Base-by-base conservation (phyloP, 352 stramenopile species). In the Pythium folliculosum region DNA sequence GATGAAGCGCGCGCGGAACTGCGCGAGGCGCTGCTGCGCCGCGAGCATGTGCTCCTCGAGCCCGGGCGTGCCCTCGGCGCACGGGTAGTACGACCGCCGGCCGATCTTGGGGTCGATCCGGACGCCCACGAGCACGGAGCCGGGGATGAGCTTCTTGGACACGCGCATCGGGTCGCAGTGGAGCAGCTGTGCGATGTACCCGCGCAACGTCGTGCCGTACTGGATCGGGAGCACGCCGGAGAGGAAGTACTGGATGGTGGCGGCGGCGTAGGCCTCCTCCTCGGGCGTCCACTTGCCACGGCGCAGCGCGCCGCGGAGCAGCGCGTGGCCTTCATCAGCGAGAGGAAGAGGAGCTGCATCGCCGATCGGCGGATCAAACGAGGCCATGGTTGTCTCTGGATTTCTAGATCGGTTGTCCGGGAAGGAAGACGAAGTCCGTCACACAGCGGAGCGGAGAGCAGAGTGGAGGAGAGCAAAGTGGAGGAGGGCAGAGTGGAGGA, bases 131-230 rank as follows among this genome's bases (percentile, higher is more conserved):
- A 91, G 88, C 30, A 84, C 75, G 1, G 72, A 78, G 6, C 82
- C 82, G 0, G 82, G 80, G 47, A 91, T 69, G 27, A 92, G 68
- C 67, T 92, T 92, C 78, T 92, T 92, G 44, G 84, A 92, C 65
- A 92, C 86, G 17, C 84, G 77, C 84, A 92, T 92, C 23, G 84
- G 84, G 54, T 89, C 78, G 67, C 84, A 92, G 64, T 92, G 78
- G 1, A 92, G 70, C 50, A 88, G 75, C 60, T 89, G 76, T 2
- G 84, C 84, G 40, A 92, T 70, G 69, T 88, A 92, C 23, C 81
- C 79, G n/a, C 84, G 78, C 32, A 92, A 69, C 17, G 80, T 89
- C 52, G 84, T 90, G 64, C 84, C 84, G 69, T 88, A 89, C 67
- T 88, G 81, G 35, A 93, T 79, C 27, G 80, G 73, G 27, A 93